Conservation (phyloP, 2,329 filamentous ascomycete genomes). For the Colletotrichum destructivum region DNA sequence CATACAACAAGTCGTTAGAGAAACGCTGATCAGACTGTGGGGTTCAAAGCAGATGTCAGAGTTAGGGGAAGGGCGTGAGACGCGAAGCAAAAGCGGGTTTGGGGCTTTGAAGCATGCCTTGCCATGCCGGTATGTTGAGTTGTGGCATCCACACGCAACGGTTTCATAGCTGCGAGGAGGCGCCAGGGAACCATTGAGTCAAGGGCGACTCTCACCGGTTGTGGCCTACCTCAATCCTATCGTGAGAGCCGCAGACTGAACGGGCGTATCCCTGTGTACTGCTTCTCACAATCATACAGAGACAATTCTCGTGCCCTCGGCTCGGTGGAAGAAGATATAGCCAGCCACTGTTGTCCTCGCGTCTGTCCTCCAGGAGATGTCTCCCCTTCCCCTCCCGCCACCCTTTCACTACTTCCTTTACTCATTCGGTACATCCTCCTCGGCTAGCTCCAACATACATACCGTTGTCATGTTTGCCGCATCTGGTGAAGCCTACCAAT, state of each 20-base stretch:
- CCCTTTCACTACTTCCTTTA: neutral
- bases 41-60: neutral
- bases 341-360: neutral
- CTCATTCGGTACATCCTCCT: too few species aligned
- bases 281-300: neutral
- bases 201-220: neutral
- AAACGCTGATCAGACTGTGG: slow-evolving; percentile 8
- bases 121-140: neutral
- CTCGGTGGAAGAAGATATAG: neutral
- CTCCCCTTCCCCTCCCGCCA: too few species aligned
- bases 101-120: slow-evolving; percentile 4
- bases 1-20: slow-evolving; percentile 4
- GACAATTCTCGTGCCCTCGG: neutral
- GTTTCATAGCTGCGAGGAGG: slow-evolving; percentile 17
- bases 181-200: slow-evolving; percentile 6
- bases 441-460: too few species aligned
- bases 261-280: neutral
- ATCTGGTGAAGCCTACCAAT: neutral
- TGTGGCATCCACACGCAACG: neutral
- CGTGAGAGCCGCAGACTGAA: neutral
- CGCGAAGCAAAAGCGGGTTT: neutral
- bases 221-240: neutral
- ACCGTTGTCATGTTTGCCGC: too few species aligned
- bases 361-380: neutral
- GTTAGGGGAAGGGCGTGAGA: neutral